A percentile compares a stretch with the other conserved stretches of the same genome.
Evolutionary conservation across 202 grass and related monocot species (phyloP).

Genomic region (Zoysia matrella): DNA sequence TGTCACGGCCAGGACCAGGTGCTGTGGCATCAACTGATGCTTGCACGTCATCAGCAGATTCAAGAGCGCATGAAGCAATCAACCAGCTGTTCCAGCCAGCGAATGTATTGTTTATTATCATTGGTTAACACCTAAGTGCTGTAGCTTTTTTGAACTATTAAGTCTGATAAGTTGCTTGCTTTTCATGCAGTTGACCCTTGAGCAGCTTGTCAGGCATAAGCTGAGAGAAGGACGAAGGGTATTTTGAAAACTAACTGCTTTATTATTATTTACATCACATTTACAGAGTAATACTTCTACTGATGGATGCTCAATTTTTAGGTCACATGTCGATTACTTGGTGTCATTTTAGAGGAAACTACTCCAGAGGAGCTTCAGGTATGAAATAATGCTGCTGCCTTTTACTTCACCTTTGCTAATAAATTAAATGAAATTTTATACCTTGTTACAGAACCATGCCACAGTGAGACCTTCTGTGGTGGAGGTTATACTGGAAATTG

Average conservation of each 20-base stretch:
- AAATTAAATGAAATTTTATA: constrained; percentile 24
- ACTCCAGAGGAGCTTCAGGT: constrained; percentile 98
- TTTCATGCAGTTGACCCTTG: constrained; percentile 79
- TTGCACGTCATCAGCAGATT: constrained; percentile 83
- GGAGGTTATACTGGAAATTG: constrained; percentile 90
- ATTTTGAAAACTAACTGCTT: constrained; percentile 30
- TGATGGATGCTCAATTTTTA: constrained; percentile 41
- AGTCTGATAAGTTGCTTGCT: constrained; percentile 36
- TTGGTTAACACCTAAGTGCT: constrained; percentile 31
- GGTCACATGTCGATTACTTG: constrained; percentile 95
- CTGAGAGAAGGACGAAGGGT: constrained; percentile 95
- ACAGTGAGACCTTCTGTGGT: constrained; percentile 77
- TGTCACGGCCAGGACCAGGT: constrained; percentile 54
- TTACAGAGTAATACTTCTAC: constrained; percentile 13
- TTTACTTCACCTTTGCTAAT: background rate
- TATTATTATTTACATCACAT: constrained; percentile 22
- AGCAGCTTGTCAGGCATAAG: constrained; percentile 99
- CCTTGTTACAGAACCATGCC: constrained; percentile 70
- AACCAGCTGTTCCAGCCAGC: constrained; percentile 93
- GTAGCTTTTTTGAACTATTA: background rate
- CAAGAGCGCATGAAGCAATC: constrained; percentile 86
- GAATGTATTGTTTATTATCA: constrained; percentile 65
- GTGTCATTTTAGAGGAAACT: constrained; percentile 91
- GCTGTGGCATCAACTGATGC: constrained; percentile 58
- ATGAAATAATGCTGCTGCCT: constrained; percentile 30